Evolutionary conservation across 257 asterid genomes (phyloP).

Genomic region (Penstemon barbatus): DNA sequence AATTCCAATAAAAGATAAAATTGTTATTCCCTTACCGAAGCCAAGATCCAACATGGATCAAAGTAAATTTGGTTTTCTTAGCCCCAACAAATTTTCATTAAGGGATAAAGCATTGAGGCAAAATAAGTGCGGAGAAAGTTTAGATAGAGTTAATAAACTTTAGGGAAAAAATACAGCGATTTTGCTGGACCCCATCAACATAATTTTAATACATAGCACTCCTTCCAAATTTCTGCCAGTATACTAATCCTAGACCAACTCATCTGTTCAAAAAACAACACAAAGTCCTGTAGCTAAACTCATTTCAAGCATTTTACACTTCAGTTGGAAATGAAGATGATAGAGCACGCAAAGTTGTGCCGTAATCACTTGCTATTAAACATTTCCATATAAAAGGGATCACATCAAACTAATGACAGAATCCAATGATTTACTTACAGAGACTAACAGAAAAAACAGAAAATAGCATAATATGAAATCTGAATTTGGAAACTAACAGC

Average conservation of each 20-base stretch:
- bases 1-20: no score
- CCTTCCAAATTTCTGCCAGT: neutral
- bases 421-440: no score
- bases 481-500: slow-evolving; percentile 52
- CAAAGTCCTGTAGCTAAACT: neutral
- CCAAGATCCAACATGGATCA: neutral
- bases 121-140: no score
- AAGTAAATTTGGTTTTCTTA: neutral
- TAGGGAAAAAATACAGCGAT: no score
- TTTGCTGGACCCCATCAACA: no score
- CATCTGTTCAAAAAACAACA: neutral
- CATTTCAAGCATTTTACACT: neutral
- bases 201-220: neutral
- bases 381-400: neutral
- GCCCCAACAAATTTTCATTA: neutral
- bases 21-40: no score
- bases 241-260: neutral
- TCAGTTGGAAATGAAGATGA: neutral
- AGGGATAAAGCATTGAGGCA: no score
- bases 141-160: no score
- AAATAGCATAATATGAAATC: neutral
- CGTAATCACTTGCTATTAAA: neutral
- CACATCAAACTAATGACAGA: neutral
- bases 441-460: neutral
- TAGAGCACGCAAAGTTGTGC: neutral